These are phyloP conservation scores for Nicotiana benthamiana DNA, from an alignment of 257 asterid genomes.

Conservation along the genomic window DNA sequence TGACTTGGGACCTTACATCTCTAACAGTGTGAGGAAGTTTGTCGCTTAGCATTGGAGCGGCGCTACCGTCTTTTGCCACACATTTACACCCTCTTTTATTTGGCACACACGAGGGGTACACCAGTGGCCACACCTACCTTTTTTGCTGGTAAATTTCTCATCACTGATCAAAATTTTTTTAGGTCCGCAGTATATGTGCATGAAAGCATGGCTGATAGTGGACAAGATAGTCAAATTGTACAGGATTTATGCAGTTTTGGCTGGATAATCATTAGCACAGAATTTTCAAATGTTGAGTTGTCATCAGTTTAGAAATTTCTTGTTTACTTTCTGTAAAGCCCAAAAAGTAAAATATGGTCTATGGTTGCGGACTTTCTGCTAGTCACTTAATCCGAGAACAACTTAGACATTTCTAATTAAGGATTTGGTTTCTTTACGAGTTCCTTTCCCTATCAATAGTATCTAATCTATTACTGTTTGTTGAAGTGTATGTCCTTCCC, in stretches of 20 bases:
- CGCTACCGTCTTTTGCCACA: constrained; percentile 84
- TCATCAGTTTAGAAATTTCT: background rate
- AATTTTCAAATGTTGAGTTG: background rate
- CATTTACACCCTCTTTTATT: constrained; percentile 82
- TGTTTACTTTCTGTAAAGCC: background rate
- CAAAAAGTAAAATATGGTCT: background rate
- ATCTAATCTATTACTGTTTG: background rate
- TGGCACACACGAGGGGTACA: constrained; percentile 72
- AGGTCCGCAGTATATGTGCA: background rate
- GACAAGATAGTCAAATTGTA: background rate
- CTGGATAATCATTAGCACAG: background rate
- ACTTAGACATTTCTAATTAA: background rate
- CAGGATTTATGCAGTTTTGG: background rate
- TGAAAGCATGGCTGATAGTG: background rate
- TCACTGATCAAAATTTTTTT: background rate
- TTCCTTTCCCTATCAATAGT: background rate
- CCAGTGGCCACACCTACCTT: constrained; percentile 84
- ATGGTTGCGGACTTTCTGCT: background rate
- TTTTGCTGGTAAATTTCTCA: constrained; percentile 55
- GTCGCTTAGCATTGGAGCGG: constrained; percentile 84
- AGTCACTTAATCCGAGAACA: background rate
- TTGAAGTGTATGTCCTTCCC: too few species aligned
- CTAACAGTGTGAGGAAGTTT: constrained; percentile 86
- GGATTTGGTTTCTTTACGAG: background rate
- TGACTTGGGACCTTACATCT: constrained; percentile 4